These are phyloP conservation scores for Pyrus betulifolia DNA, from an alignment of 306 rosid genomes.

Conservation along the genomic window DNA sequence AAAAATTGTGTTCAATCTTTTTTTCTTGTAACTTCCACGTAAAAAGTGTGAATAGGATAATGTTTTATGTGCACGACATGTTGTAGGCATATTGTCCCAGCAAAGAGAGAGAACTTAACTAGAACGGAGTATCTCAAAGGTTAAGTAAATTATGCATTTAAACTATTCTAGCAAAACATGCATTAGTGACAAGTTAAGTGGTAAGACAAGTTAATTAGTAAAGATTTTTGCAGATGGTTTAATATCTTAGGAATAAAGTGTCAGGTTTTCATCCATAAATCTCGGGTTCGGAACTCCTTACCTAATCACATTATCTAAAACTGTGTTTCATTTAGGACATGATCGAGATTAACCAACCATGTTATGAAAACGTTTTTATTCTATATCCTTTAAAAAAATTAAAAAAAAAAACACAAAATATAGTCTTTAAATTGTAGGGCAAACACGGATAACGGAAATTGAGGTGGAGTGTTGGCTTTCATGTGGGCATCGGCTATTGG, in stretches of 20 bases:
- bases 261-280: no score
- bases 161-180: not conserved
- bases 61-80: not conserved
- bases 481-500: not conserved
- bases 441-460: not conserved
- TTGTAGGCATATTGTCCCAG: not conserved
- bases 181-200: not conserved
- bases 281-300: not conserved
- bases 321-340: not conserved
- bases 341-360: not conserved
- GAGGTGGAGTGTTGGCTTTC: not conserved
- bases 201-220: not conserved
- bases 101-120: not conserved
- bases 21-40: no score
- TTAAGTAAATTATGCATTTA: not conserved
- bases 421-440: not conserved
- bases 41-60: not conserved
- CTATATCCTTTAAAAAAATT: not conserved
- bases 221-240: no score
- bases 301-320: not conserved
- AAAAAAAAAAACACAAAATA: not conserved
- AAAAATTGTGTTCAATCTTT: no score
- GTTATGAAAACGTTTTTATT: not conserved
- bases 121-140: not conserved
- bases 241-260: no score